Base-by-base conservation (phyloP, 306 rosid species). In the Lathyrus oleraceus region DNA sequence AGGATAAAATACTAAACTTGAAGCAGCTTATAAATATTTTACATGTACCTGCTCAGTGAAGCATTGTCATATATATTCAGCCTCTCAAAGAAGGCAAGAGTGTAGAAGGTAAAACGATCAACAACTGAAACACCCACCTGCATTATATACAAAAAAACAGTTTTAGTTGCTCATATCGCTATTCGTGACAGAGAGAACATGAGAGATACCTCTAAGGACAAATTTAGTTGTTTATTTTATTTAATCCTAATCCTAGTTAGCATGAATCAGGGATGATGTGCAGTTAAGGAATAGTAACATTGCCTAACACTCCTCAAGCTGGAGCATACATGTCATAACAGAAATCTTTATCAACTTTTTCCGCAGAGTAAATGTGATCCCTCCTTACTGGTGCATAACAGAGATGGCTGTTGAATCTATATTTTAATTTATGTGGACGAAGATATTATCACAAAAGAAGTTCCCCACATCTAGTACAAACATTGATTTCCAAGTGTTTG, bases 121-220 rank as follows among this genome's bases (percentile, higher is more conserved):
- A 94, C 97, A 69, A 94, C 99, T 21, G 97, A 91, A 60, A 94
- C 99, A 49, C 99, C 97, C 76, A 94, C 92, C 98, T 88, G 84
- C 43, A 77, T 65, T 12, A 62, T 25, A 65, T 30, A 51, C 70
- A 36, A 70, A 70, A 76, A 48, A 56, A 72, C 19, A 45, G 60
- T 17, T 52, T 42, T 63, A 73, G 32, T 56, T 21, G 35, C 14
- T 65, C 51, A 14, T 13, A 57, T 27, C 6, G 27, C 27, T 57
- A 30, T 27, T 28, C 2, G 3, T 8, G 19, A 57, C 39, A 10
- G 62, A 57, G 19, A 25, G 28, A 51, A 27, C 3, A 8, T 25
- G 38, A 56, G 17, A 25, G 17, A 56, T 21, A 13, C 16, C 20
- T 13, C 62, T 27, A 52, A 52, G 21, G 32, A 20, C 32, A 53